Evolutionary conservation across 768 basidiomycete species (phyloP), one percentile per base, ranked within the genome.

Genomic region (Paxillus ammoniavirescens): DNA sequence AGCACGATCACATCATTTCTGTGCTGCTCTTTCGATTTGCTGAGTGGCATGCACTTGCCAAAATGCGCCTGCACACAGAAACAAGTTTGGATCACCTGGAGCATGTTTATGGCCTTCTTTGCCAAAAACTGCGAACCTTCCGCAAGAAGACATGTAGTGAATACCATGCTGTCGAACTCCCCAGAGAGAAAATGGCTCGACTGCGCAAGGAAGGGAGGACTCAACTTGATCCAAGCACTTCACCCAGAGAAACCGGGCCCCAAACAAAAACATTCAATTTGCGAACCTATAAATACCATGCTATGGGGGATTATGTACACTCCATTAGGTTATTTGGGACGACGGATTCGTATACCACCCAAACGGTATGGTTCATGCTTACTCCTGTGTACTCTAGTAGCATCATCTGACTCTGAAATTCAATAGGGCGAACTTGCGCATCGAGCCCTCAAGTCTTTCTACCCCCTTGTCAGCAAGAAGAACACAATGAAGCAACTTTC

Each of bases 391-490:
- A n/a, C n/a, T n/a, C n/a, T n/a, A n/a, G n/a, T n/a, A n/a, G n/a
- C n/a, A n/a, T n/a, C n/a, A n/a, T n/a, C n/a, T n/a, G n/a, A n/a
- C n/a, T n/a, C n/a, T n/a, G n/a, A n/a, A n/a, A n/a, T 28, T 18
- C 21, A n/a, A n/a, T 13, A 77, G 76, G 68, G 72, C 13, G 75
- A 77, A 60, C 64, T 69, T 0, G 66, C 72, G 28, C 76, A 80
- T 49, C 50, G 61, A 0, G 43, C 28, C 0, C 56, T 75, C 18
- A 80, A 82, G 55, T 55, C 53, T 0, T 55, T 72, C 13, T 80
- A 78, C 45, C 50, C 43, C 0, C 47, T 62, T 1, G 75, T 71
- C 0, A 77, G 75, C 59, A 77, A 76, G 55, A 64, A 59, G 1
- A 45, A 70, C n/a, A 55, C 59, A 4, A 35, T 45, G 0, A 36